These are phyloP conservation scores for Cryptococcus maquisensis DNA, from an alignment of 1,284 basidiomycete species.

Conservation along the genomic window DNA sequence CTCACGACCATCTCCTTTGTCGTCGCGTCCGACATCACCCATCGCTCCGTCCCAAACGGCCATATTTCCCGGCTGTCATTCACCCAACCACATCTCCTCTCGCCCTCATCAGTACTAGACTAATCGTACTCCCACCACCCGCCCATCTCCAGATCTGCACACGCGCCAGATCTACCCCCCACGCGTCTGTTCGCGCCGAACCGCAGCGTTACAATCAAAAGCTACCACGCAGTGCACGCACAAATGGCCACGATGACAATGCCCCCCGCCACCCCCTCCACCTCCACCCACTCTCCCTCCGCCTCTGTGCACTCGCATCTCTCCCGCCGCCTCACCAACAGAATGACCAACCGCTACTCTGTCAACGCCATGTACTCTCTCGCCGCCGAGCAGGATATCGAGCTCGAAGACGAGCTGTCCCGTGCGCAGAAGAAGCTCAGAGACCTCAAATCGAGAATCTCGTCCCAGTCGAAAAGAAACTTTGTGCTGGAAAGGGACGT, in stretches of 20 bases:
- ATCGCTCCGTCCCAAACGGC: no score
- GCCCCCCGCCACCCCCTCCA: constrained; percentile 13
- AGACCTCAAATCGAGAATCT: constrained; percentile 95
- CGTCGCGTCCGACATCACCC: no score
- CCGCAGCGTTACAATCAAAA: no score
- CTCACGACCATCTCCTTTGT: no score
- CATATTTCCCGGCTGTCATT: no score
- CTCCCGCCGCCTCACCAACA: constrained; percentile 54
- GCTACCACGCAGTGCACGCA: background rate
- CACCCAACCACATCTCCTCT: no score
- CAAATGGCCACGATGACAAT: constrained; percentile 22
- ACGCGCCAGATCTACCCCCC: no score
- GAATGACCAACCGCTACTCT: constrained; percentile 94
- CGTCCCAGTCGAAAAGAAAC: constrained; percentile 98
- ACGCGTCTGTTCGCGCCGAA: no score
- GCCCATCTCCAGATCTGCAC: no score
- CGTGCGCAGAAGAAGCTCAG: constrained; percentile 94
- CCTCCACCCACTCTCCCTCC: constrained; percentile 19
- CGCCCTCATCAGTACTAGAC: no score
- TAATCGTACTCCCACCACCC: no score
- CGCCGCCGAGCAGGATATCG: constrained; percentile 97
- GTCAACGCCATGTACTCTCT: constrained; percentile 95
- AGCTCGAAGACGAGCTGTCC: constrained; percentile 95
- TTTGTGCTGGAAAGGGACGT: constrained; percentile 98
- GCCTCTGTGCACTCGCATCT: constrained; percentile 15